A percentile compares a stretch with the other conserved stretches of the same genome.
Conservation (phyloP, 164 flowering plant species). For the Vitis cinerea region DNA sequence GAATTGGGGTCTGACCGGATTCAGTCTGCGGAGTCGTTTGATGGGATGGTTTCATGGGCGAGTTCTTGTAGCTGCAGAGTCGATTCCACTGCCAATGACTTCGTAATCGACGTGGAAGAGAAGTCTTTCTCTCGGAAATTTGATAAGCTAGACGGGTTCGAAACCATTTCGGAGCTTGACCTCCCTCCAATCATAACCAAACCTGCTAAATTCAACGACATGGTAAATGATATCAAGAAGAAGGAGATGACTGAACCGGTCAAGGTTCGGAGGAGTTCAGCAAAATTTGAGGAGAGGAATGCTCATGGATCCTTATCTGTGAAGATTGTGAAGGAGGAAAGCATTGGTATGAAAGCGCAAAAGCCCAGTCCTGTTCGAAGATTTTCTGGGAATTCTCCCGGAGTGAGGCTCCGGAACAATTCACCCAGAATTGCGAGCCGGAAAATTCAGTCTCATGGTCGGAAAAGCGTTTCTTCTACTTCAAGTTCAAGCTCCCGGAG, state of each 20-base stretch:
- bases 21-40: conserved; percentile 21
- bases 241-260: conserved; percentile 1
- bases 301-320: conserved; percentile 4
- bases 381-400: conserved; percentile 21
- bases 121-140: conserved; percentile 6
- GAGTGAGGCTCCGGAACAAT: conserved; percentile 44
- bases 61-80: conserved; percentile 19
- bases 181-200: conserved; percentile 54
- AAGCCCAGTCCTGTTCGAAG: conserved; percentile 11
- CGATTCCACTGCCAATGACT: conserved; percentile 10
- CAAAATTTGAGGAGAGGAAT: conserved; percentile 2
- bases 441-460: conserved; percentile 23
- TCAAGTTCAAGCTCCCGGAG: conserved; percentile 14
- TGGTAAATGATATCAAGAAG: conserved; percentile 7
- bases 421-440: conserved; percentile 53
- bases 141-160: conserved; percentile 13
- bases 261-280: conserved; percentile 8
- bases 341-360: conserved; percentile 8
- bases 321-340: conserved; percentile 13
- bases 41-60: conserved; percentile 21
- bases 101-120: conserved; percentile 22
- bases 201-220: conserved; percentile 10
- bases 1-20: conserved; percentile 26
- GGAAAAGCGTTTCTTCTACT: conserved; percentile 29
- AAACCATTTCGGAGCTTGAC: conserved; percentile 22